These are phyloP conservation scores for Ophiostoma sp. DNA, from an alignment of 2,329 filamentous ascomycete genomes.

Conservation along the genomic window DNA sequence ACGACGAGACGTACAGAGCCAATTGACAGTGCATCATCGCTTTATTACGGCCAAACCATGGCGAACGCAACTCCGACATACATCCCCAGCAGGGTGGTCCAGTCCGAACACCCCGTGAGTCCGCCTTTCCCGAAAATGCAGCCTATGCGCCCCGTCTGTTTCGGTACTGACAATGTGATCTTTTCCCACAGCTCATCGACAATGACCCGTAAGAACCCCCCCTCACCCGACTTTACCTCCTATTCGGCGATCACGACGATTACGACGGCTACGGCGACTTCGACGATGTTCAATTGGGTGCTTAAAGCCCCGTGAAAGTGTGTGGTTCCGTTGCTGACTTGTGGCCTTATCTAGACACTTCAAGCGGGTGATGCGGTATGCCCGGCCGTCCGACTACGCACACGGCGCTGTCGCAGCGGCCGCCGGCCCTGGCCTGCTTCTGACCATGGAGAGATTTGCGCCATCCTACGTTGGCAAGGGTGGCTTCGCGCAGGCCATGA, in stretches of 20 bases:
- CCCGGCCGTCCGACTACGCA: conserved; percentile 79
- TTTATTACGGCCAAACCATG: conserved; percentile 38
- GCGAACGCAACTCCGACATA: conserved; percentile 47
- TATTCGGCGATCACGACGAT: not conserved
- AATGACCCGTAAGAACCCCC: conserved; percentile 77
- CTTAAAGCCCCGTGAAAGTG: not conserved
- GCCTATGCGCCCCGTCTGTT: conserved; percentile 31
- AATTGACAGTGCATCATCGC: conserved; percentile 23
- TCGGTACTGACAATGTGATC: conserved; percentile 26
- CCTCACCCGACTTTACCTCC: not conserved
- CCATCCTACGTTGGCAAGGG: conserved; percentile 83
- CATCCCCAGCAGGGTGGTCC: conserved; percentile 74
- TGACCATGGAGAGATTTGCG: conserved; percentile 77
- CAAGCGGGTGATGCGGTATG: conserved; percentile 84
- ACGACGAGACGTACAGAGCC: conserved; percentile 4
- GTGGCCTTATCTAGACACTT: conserved; percentile 67
- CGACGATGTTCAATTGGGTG: not conserved
- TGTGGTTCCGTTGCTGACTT: conserved; percentile 24
- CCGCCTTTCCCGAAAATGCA: conserved; percentile 40
- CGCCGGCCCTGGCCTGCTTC: conserved; percentile 72
- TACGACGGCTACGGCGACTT: not conserved
- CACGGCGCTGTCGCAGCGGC: conserved; percentile 67
- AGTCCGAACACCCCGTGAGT: conserved; percentile 85
- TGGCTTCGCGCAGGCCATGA: conserved; percentile 80
- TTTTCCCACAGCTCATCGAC: conserved; percentile 82